Evolutionary conservation across 371 early-diverging fungal genomes (phyloP), one percentile per base, ranked within the genome.

Genomic region (Zopfochytrium polystomum): DNA sequence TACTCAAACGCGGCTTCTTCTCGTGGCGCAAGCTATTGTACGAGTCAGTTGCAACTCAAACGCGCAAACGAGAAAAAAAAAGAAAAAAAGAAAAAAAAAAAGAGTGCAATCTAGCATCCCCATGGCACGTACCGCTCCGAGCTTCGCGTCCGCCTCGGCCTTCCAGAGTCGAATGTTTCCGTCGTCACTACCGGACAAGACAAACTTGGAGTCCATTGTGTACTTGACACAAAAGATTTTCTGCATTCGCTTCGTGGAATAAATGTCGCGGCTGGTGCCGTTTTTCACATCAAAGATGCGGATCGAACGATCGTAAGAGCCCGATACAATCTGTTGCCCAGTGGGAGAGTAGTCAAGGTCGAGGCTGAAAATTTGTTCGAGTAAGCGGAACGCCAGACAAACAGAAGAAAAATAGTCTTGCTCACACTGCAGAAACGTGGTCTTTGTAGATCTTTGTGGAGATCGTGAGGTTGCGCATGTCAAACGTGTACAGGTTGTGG

Each of bases 231-330:
- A 88, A 73, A 96, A 95, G 27, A 97, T 86, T 35, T 86, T 79
- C 62, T 81, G 95, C 99, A 99, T 99, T 62, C 99, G 92, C 74
- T 93, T 91, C 35, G 98, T 96, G 75, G 99, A 98, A 77, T 99
- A 99, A 47, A 95, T 85, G 68, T 99, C 99, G 62, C 92, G 85
- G 58, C 89, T 85, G 70, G 90, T 91, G 7, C 95, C 92, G 23
- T 85, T 80, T 22, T 85, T 72, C 1, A 84, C 85, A 52, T 86
- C 82, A 80, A 89, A 99, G 27, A 99, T 85, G 54, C 99, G 87
- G n/a, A 99, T 74, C 0, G 97, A 89, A 53, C 90, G 85, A 74
- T 99, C 99, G 65, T 94, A 96, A 22, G 91, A 87, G 44, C 96
- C 99, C 42, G 96, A 93, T 15, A 94, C 96, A 68, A 99, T 80